Evolutionary conservation across 192 early-diverging fungal species (phyloP).

Genomic region (Podochytrium sp.): DNA sequence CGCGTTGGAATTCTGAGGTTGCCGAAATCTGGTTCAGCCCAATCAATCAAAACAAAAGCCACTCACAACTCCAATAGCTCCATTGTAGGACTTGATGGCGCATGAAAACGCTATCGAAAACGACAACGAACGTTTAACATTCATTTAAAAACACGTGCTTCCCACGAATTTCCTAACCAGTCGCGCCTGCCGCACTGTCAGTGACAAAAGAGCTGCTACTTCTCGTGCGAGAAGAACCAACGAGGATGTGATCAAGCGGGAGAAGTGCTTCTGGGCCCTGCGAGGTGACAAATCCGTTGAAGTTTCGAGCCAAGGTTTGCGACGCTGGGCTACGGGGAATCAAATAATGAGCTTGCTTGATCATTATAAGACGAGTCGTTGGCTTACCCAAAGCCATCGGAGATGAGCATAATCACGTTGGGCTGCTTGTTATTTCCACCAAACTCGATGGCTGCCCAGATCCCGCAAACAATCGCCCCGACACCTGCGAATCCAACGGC

Average conservation of each 20-base stretch:
- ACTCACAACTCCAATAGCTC: conserved; percentile 80
- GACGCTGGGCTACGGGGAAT: conserved; percentile 83
- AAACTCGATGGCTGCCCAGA: background rate
- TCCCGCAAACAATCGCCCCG: background rate
- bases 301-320: conserved; percentile 83
- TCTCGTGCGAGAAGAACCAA: conserved; percentile 90
- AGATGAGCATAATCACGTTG: conserved; percentile 24
- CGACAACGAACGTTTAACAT: too few species aligned
- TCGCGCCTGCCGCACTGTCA: conserved; percentile 96
- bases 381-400: conserved; percentile 24
- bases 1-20: conserved; percentile 51
- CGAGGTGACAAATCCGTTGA: conserved; percentile 67
- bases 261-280: conserved; percentile 51
- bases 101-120: conserved; percentile 79
- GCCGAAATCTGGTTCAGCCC: background rate
- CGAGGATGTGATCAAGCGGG: conserved; percentile 59
- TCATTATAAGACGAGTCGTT: background rate
- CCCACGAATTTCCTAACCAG: conserved; percentile 34
- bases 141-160: too few species aligned
- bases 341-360: too few species aligned
- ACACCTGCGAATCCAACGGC: background rate
- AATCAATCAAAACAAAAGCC: background rate
- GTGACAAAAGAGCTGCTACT: conserved; percentile 83
- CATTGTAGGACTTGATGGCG: conserved; percentile 89
- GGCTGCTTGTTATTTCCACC: background rate